Conservation (phyloP, 306 rosid genomes). For the Trifolium fragiferum region DNA sequence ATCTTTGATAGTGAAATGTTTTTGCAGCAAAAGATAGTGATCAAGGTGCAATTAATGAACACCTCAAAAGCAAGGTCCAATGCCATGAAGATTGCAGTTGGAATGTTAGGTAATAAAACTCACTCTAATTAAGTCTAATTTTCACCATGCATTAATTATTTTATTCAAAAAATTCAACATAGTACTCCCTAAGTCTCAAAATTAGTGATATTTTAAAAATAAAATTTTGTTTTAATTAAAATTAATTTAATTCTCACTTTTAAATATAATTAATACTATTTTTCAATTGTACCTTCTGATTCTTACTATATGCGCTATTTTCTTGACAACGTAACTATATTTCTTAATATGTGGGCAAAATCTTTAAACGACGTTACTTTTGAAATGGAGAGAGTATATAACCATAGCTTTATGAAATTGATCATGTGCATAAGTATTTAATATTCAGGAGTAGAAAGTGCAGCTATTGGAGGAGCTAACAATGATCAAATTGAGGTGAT, state of each 20-base stretch:
- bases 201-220: too few species aligned
- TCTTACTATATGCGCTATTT: too few species aligned
- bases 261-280: too few species aligned
- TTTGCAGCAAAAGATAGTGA: slow-evolving; percentile 36
- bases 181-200: too few species aligned
- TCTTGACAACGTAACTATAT: too few species aligned
- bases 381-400: not conserved
- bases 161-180: not conserved
- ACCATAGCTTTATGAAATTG: not conserved
- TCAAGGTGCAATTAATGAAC: slow-evolving; percentile 44
- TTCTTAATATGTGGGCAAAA: too few species aligned
- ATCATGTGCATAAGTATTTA: not conserved
- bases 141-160: too few species aligned
- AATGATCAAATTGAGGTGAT: slow-evolving; percentile 47
- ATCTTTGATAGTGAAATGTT: too few species aligned
- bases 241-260: too few species aligned
- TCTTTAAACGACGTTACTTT: too few species aligned
- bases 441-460: slow-evolving; percentile 46
- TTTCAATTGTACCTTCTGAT: too few species aligned
- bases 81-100: slow-evolving; percentile 54
- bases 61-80: slow-evolving; percentile 40
- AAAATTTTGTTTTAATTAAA: too few species aligned
- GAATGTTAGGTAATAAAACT: slow-evolving; percentile 41
- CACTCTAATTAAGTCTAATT: not conserved
- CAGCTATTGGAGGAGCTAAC: slow-evolving; percentile 32